Base-by-base conservation (phyloP, 257 asterid genomes). In the Cruciata laevipes region DNA sequence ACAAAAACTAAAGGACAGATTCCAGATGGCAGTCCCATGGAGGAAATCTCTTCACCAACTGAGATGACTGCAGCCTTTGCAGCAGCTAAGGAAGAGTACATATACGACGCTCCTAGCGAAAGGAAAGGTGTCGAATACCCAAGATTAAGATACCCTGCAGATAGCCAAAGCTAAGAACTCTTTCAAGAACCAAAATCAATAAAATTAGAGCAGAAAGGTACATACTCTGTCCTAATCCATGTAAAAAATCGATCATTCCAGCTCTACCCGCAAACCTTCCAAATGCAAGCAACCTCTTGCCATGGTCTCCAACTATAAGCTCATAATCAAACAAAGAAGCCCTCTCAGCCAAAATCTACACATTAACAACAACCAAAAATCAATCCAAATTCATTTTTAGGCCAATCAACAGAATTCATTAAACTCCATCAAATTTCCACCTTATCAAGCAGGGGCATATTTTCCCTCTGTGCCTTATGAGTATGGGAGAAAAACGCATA, bases 51-150 rank as follows among this genome's bases (percentile, higher is more conserved):
- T 85, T 93, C 99, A 25, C 99, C 97, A 47, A 90, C 87, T 31
- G 99, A 84, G 65, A 93, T 93, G 18, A 93, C 89, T 0, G 99
- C 99, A 59, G 99, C 94, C 82, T 93, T 93, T 53, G 99, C 99
- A 76, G 90, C 81, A 75, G 96, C 97, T 83, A 93, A 73, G 40
- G 99, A 93, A 74, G 95, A 84, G 79, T 93, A 93, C 99, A 90
- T 93, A 83, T 90, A 93, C 21, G 97, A 93, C 65, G 88, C 72
- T 51, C 97, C 97, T 70, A 93, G 69, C 18, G 97, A 88, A 57
- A 93, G 94, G 78, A 93, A 90, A 27, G 99, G 99, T 4, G 99
- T 90, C 7, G 99, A 93, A 80, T 82, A 93, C 74, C 97, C 99
- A 77, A 84, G 96, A 79, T 72, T 88, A 40, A 93, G 97, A 81